Evolutionary conservation across 345 rosid species (phyloP), one percentile per base, ranked within the genome.

Genomic region (Orychophragmus violaceus): DNA sequence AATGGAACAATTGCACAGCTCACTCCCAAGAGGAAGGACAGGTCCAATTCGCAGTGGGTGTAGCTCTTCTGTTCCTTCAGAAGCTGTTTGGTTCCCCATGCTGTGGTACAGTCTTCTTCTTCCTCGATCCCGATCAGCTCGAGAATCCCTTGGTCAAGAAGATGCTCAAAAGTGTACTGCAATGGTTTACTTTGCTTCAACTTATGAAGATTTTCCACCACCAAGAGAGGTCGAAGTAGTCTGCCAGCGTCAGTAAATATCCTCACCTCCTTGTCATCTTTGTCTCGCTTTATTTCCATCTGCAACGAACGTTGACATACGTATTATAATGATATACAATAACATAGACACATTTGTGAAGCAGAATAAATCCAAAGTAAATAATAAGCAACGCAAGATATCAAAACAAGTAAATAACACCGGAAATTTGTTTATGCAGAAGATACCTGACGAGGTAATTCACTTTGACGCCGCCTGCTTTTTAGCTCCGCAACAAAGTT

Each of bases 1-100:
- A 88, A 90, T 5, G 99, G 97, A 14, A 93, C 79, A 14, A 93
- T 80, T 27, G 96, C 95, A 58, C 96, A 88, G 56, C 99, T 88
- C 54, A 93, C 75, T 35, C 99, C 96, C 62, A 93, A 52, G 17
- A 93, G 67, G 68, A 85, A 90, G 1, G 96, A 93, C 86, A 84
- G 64, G 62, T 93, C 99, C 58, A 90, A 77, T 76, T 93, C 96
- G 25, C 90, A 90, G 41, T 93, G 96, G 0, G 92, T 86, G 60
- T 82, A 87, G 68, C 52, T 81, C 1, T 79, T 56, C 27, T 76
- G 70, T 52, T 77, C 85, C 17, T 50, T 68, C 27, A 93, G 37
- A 32, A 92, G 85, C 56, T 76, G 78, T 30, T 71, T 83, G 51
- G 90, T 54, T 53, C 83, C 78, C 95, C 97, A 90, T 16, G 97